Evolutionary conservation across 2,329 filamentous ascomycete genomes (phyloP), one percentile per base, ranked within the genome.

Genomic region (Colletotrichum spinosum): DNA sequence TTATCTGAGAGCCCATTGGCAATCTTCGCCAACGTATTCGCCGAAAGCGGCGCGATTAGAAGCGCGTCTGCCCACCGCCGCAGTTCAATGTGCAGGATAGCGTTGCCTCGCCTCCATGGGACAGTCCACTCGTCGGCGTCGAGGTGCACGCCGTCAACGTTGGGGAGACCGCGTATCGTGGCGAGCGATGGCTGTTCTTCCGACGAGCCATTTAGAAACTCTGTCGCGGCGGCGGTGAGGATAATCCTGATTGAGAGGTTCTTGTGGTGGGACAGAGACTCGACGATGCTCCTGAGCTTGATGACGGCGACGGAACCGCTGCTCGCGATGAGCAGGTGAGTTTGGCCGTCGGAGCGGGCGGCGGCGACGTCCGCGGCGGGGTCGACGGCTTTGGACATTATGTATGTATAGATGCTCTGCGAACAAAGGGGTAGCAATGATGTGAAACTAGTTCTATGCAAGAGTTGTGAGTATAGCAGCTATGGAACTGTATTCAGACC

Each of bases 61-160:
- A 97, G 83, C 3, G 97, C 72, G 75, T 97, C 86, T 1, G 93
- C 93, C 94, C 92, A 86, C 39, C 91, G 84, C 37, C 94, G 84
- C 59, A 97, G 80, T 76, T 97, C 93, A 70, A 99, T 98, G 74
- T 99, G 96, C 60, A 98, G 79, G 51, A 99, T 97, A 3, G 84
- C 83, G n/a, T 87, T 87, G 4, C 91, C 92, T 2, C 94, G 85
- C 25, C 84, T 86, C 95, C 95, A 98, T 0, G 92, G 88, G 48
- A 83, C 81, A 11, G 83, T 78, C 94, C 94, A 97, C 77, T 98
- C 96, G 69, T 94, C 92, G n/a, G 88, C 86, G 74, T 98, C 93
- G 8, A 85, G 82, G 77, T 97, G 94, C 52, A 97, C 84, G 17
- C 84, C 92, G 48, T 97, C 93, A 7, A 98, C 92, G 69, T 91